Conservation (phyloP, 768 basidiomycete species). For the Dacryopinax primogenitus region DNA sequence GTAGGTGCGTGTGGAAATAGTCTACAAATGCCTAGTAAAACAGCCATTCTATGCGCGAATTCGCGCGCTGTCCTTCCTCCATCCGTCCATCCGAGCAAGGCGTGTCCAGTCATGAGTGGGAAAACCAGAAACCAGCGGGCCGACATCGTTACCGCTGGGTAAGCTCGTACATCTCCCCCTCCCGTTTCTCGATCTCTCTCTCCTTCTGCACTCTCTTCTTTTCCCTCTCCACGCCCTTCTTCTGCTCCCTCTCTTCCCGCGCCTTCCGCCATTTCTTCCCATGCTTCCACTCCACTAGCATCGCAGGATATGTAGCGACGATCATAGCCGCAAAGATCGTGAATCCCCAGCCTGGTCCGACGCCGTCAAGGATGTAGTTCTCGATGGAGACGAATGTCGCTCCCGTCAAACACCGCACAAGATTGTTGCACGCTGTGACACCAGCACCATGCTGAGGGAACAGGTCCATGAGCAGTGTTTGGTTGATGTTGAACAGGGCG, state of each 20-base stretch:
- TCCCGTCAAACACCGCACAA: constrained; percentile 18
- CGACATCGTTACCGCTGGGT: background rate
- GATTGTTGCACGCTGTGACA: constrained; percentile 24
- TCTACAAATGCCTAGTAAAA: no score
- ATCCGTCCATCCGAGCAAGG: no score
- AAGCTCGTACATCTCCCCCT: background rate
- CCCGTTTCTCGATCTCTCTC: background rate
- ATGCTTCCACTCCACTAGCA: constrained; percentile 5
- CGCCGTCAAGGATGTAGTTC: constrained; percentile 10
- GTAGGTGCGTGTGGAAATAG: no score
- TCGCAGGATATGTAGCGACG: constrained; percentile 11
- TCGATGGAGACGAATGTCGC: constrained; percentile 13
- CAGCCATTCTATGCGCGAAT: no score
- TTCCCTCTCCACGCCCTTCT: background rate
- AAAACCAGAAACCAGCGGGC: no score
- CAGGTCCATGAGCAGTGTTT: constrained; percentile 24
- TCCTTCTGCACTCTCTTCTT: background rate
- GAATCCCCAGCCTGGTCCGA: constrained; percentile 11
- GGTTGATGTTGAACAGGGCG: constrained; percentile 15
- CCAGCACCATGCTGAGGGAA: constrained; percentile 25
- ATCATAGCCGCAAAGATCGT: constrained; percentile 11
- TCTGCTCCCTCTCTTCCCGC: background rate
- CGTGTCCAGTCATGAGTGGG: no score
- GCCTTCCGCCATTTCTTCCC: background rate
- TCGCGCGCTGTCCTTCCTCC: no score